Evolutionary conservation across 768 basidiomycete genomes (phyloP), one percentile per base, ranked within the genome.

Genomic region (Melanogaster broomeanus): DNA sequence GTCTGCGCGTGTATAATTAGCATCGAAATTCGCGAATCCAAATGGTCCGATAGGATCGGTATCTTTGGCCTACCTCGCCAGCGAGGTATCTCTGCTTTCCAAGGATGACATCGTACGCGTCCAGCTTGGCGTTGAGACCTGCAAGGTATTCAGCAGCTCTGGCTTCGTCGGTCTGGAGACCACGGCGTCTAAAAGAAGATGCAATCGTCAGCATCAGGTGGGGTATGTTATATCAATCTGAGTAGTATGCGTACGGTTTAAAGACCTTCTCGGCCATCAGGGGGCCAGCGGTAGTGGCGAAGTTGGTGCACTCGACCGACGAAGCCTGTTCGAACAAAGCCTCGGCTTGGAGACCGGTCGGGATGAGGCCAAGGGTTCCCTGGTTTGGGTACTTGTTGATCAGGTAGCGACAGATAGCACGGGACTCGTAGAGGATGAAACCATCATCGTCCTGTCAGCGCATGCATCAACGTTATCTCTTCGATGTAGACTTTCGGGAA

Each of bases 371-470:
- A 12, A 65, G 51, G 5, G 77, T 72, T 19, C 82, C 83, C 52
- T 83, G 76, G 43, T 69, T 51, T 7, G 76, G 61, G 57, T 82
- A 81, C 64, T 85, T 86, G 34, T 65, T 63, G 31, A 73, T 78
- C 58, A 87, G 60, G 62, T 88, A 89, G 13, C 81, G 77, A 33
- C 61, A 65, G 53, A 88, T 85, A 1, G 84, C 84, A 13, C 84
- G 80, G 35, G 77, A 77, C 59, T 86, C 84, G 63, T 76, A 87
- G 24, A 90, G 57, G 49, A 78, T 70, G 65, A 85, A 80, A 5
- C 83, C 85, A 35, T 83, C 83, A 22, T 87, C 84, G 45, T 83
- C 73, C 77, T 80, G 27, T 21, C 9, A 1, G 28, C 25, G 16
- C 19, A 19, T 31, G 0, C 1, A 31, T 57, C 21, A 57, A 48